Base-by-base conservation (phyloP, 2,329 filamentous ascomycete species). In the Fusarium nurragi region DNA sequence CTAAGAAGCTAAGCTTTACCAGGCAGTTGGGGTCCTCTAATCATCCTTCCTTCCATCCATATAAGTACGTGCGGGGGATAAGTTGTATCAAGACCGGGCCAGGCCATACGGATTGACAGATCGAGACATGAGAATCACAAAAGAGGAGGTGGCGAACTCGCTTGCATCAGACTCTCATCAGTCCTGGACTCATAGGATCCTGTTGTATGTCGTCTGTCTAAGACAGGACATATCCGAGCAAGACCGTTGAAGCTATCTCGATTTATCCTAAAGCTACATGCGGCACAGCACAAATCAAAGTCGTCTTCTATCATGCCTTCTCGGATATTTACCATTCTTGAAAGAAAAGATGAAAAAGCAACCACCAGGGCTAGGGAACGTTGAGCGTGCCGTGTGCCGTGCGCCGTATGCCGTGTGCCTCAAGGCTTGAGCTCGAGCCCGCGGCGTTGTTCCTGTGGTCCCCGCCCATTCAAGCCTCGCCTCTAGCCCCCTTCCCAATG, bases 81-180 rank as follows among this genome's bases (percentile, higher is more conserved):
- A 32, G 25, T 12, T 28, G 21, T 47, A 11, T 54, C 19, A 12
- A 28, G 26, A 28, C 26, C n/a, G 26, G 25, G 18, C 28, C 34
- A 57, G 34, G n/a, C 41, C 37, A 51, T 39, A 39, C 37, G 25
- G 25, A 22, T 45, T 25, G 16, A 57, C 41, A 43, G 40, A 58
- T 40, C 32, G 30, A 63, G 41, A 36, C 52, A 63, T 45, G 19
- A 52, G 26, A 44, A 40, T 63, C 51, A 40, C 36, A 32, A 34
- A 63, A 45, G 57, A 63, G 52, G 58, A 63, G 58, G 60, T 63
- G 60, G 52, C 60, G 21, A 63, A 47, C 16, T 34, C 13, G 19
- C 40, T 48, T 18, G 40, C 50, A 55, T 38, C 30, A 38, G 26
- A 22, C 32, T 18, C 32, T 16, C 16, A 34, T 34, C n/a, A 46